Conservation (phyloP, 257 asterid genomes). For the Henckelia pumila region DNA sequence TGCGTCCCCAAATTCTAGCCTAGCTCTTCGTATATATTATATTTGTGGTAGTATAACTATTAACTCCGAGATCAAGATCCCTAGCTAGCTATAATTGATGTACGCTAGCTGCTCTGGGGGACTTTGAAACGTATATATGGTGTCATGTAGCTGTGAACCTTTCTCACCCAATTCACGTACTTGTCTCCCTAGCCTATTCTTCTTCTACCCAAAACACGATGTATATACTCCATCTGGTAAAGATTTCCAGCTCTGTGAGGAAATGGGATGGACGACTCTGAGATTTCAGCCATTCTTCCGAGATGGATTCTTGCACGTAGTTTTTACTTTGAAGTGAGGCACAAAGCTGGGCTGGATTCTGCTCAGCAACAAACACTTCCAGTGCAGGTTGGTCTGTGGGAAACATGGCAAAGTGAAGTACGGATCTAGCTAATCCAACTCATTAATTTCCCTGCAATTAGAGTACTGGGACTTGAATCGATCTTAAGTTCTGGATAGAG, state of each 20-base stretch:
- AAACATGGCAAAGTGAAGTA: neutral
- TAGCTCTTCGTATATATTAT: neutral
- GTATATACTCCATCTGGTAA: neutral
- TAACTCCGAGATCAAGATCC: slow-evolving; percentile 5
- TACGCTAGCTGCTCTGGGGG: neutral
- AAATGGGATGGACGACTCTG: neutral
- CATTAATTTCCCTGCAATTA: too few relatives aligned
- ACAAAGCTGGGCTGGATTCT: neutral
- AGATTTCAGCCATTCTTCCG: slow-evolving; percentile 14
- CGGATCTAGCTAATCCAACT: slow-evolving; percentile 12
- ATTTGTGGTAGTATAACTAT: too few relatives aligned
- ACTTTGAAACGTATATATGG: neutral
- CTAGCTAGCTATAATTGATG: neutral
- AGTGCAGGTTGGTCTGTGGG: neutral
- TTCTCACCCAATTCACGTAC: slow-evolving; percentile 1
- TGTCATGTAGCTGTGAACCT: neutral
- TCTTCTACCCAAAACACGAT: neutral
- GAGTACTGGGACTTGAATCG: too few relatives aligned
- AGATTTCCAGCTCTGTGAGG: slow-evolving; percentile 12
- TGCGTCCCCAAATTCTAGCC: neutral
- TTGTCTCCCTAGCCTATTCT: too few relatives aligned
- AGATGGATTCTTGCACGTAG: slow-evolving; percentile 8
- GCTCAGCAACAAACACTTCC: neutral
- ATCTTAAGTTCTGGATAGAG: too few relatives aligned
- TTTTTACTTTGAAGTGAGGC: neutral